Evolutionary conservation across 78 protist species (phyloP).

Genomic region (Dictyostelium purpureum): DNA sequence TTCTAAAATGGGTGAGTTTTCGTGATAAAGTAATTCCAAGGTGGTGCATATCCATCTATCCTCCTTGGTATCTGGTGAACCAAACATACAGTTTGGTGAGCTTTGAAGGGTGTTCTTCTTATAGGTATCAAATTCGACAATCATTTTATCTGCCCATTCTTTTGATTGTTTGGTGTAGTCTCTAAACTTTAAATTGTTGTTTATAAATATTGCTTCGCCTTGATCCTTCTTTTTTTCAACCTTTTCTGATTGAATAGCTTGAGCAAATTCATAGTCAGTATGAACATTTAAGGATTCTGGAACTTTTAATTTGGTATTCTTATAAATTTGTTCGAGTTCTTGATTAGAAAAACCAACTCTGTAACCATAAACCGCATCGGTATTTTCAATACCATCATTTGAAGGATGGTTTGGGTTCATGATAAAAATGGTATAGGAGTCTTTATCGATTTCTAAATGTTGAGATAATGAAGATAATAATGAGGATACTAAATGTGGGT

Average conservation of each 20-base stretch:
- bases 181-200: conserved; percentile 34
- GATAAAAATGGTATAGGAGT: conserved; percentile 35
- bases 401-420: conserved; percentile 65
- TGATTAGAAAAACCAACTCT: conserved; percentile 55
- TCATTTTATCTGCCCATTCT: conserved; percentile 46
- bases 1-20: not conserved
- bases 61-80: conserved; percentile 26
- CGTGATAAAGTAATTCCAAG: not conserved
- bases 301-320: not conserved
- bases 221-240: not conserved
- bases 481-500: conserved; percentile 38
- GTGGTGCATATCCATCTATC: conserved; percentile 36
- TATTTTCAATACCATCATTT: not conserved
- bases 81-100: conserved; percentile 29
- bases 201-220: not conserved
- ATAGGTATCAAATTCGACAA: not conserved
- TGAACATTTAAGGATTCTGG: not conserved
- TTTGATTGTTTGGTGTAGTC: conserved; percentile 6
- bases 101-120: not conserved
- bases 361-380: conserved; percentile 46
- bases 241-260: not conserved
- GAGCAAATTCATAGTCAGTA: not conserved
- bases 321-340: conserved; percentile 16
- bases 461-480: conserved; percentile 30
- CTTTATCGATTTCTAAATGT: not conserved